These are phyloP conservation scores for Geotrichum armillariae DNA, from an alignment of 1,139 yeast species.

Conservation along the genomic window DNA sequence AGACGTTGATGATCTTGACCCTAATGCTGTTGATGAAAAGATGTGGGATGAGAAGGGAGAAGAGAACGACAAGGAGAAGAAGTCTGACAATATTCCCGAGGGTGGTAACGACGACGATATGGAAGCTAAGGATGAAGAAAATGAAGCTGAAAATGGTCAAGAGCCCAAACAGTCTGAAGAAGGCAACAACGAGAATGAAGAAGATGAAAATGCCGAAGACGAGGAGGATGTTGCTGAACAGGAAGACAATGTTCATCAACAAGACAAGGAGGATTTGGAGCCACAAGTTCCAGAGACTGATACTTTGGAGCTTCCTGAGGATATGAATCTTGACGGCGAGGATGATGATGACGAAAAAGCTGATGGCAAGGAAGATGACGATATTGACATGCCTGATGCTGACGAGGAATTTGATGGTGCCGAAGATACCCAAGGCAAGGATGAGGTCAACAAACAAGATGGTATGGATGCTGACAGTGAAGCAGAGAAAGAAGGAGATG, in stretches of 20 bases:
- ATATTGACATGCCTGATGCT: slow-evolving; percentile 41
- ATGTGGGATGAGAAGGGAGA: slow-evolving; percentile 97
- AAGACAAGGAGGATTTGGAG: slow-evolving; percentile 70
- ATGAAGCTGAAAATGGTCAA: slow-evolving; percentile 68
- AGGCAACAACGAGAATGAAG: slow-evolving; percentile 31
- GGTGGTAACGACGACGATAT: slow-evolving; percentile 55
- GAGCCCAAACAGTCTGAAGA: slow-evolving; percentile 60
- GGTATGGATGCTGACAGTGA: slow-evolving; percentile 33
- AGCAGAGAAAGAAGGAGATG: slow-evolving; percentile 57
- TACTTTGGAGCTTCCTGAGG: slow-evolving; percentile 82
- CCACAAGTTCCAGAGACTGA: slow-evolving; percentile 78
- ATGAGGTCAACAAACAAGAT: slow-evolving; percentile 49
- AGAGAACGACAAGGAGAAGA: slow-evolving; percentile 65
- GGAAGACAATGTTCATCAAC: slow-evolving; percentile 50
- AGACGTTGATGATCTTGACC: slow-evolving; percentile 86
- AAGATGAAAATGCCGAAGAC: slow-evolving; percentile 39
- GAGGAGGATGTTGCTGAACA: slow-evolving; percentile 45
- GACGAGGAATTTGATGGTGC: slow-evolving; percentile 33
- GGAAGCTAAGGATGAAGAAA: slow-evolving; percentile 72
- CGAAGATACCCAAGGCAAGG: slow-evolving; percentile 60
- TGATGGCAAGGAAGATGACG: slow-evolving; percentile 33
- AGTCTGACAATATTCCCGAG: slow-evolving; percentile 64
- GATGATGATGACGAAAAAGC: slow-evolving; percentile 48
- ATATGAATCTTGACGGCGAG: slow-evolving; percentile 76
- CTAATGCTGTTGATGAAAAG: slow-evolving; percentile 94